Base-by-base conservation (phyloP, 2,329 filamentous ascomycete species). In the Aspergillus floridensis region DNA sequence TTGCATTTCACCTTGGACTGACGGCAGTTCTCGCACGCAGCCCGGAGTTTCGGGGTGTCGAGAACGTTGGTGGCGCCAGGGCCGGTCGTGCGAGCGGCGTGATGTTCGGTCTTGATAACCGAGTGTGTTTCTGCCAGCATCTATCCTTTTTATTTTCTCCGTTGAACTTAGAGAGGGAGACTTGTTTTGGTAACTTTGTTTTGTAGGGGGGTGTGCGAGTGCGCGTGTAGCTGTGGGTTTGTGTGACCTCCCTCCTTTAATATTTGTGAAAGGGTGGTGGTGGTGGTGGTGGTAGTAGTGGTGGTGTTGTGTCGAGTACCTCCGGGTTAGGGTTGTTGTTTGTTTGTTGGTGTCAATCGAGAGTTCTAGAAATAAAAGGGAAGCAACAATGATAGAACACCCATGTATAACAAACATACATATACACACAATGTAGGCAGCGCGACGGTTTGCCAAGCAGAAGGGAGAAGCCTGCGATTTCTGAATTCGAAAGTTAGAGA, bases 1-100 rank as follows among this genome's bases (percentile, higher is more conserved):
- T 74, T 74, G 64, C 74, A 76, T 64, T 76, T 76, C 48, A 76
- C 74, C 58, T 76, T 76, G 29, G 74, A 76, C 60, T 76, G 74
- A 32, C 74, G 67, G 65, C 74, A 76, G 35, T 74, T 74, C 61
- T 76, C 74, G 55, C 74, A 76, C 19, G 74, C 74, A 19, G 74
- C 70, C 62, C 74, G 72, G 21, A 75, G 71, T 59, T 74, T 74
- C 41, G 73, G 73, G 52, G 68, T 62, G 50, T 73, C 70, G 53
- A 68, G 7, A 29, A 29, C 2, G 26, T 29, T 66, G 46, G 57
- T 69, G 29, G 46, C 12, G 47, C 14, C 16, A 5, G 38, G 14
- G 5, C 38, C 16, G 38, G 16, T 16, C 10, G 32, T 29, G 32
- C 32, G 11, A 16, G 32, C 8, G 32, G 12, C 11, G 16, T 44